phyloP scores from a whole-genome alignment of 331 rosid species.

The Stylosanthes scabra region DNA sequence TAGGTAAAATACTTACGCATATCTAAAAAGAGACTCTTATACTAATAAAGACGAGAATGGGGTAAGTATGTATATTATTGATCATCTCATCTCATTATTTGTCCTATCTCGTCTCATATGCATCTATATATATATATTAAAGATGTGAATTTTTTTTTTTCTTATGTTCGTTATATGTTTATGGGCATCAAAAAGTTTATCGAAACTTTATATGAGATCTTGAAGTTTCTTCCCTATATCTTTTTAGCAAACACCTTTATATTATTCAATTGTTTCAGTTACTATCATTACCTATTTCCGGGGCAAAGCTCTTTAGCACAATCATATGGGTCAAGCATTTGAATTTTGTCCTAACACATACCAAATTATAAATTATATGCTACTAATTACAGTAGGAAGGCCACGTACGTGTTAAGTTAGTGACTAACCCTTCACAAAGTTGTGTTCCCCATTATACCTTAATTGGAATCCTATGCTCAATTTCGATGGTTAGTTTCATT shows the following conservation, averaged over 20 bases:
- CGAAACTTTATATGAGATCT: slow-evolving; percentile 44
- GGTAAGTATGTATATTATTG: too few species aligned
- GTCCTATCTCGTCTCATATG: too few species aligned
- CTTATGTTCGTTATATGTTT: neutral
- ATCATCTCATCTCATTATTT: too few species aligned
- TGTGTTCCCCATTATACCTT: slow-evolving; percentile 49
- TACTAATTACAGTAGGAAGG: slow-evolving; percentile 36
- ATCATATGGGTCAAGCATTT: slow-evolving; percentile 41
- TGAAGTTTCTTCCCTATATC: slow-evolving; percentile 43
- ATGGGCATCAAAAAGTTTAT: neutral
- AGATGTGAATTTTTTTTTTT: too few species aligned
- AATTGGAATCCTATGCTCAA: slow-evolving; percentile 48
- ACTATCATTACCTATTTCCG: slow-evolving; percentile 55
- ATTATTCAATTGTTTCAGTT: slow-evolving; percentile 46
- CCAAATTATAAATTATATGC: slow-evolving; percentile 13
- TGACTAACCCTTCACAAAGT: slow-evolving; percentile 45
- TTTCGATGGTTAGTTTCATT: slow-evolving; percentile 32
- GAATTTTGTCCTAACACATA: slow-evolving; percentile 40
- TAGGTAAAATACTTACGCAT: too few species aligned
- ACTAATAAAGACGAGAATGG: too few species aligned
- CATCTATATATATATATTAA: too few species aligned
- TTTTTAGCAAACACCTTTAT: slow-evolving; percentile 32
- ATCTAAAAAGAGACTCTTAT: too few species aligned
- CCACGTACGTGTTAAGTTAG: slow-evolving; percentile 52
- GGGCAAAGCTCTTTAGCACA: slow-evolving; percentile 29